Percentiles rank a stretch among this genome's conserved stretches.
Evolutionary conservation across 331 rosid species (phyloP).

Genomic region (Malus hybrid): DNA sequence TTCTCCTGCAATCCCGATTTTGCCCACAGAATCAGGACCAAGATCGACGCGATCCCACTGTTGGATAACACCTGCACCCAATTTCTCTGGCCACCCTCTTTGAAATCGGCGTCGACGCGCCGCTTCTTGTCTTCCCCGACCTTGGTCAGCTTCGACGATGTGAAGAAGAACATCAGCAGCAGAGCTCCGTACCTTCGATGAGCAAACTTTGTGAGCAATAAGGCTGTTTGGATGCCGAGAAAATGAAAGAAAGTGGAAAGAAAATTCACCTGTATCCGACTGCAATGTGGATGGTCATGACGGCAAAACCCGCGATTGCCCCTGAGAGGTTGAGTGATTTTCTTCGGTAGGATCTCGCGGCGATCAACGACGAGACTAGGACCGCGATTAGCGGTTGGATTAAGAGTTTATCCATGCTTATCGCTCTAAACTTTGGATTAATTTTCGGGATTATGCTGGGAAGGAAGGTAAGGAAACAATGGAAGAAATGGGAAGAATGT

Average conservation of each 20-base stretch:
- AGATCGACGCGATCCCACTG: constrained; percentile 63
- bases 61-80: constrained; percentile 88
- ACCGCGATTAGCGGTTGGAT: constrained; percentile 43
- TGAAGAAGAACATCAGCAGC: constrained; percentile 67
- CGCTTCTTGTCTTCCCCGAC: constrained; percentile 70
- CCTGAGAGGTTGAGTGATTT: constrained; percentile 77
- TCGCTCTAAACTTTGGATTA: background rate
- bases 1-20: constrained; percentile 47
- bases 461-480: background rate
- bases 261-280: constrained; percentile 50
- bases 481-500: background rate
- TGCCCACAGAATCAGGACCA: constrained; percentile 53
- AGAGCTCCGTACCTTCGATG: constrained; percentile 59
- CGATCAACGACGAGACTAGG: constrained; percentile 33
- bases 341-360: constrained; percentile 43
- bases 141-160: constrained; percentile 77
- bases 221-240: background rate
- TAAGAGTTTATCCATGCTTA: constrained; percentile 28
- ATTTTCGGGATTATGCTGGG: background rate
- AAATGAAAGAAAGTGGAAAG: background rate
- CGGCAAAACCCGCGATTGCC: constrained; percentile 59
- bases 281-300: constrained; percentile 56
- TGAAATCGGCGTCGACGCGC: constrained; percentile 60
- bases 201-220: background rate
- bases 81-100: constrained; percentile 90